Base-by-base conservation (phyloP, 306 rosid species). In the Gastrolobium villosum region DNA sequence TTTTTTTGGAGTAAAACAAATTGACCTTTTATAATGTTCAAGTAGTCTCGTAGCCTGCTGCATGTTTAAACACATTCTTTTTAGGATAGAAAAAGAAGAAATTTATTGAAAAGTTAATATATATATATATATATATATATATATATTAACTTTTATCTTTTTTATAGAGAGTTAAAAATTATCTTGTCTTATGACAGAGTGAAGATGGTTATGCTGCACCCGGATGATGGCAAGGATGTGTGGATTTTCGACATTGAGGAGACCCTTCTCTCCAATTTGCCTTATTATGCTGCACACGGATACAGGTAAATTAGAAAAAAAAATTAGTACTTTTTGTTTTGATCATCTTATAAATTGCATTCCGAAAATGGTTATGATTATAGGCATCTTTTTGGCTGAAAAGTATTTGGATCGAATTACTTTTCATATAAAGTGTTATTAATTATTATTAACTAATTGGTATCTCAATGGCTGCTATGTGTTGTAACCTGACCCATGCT, bases 221-320 rank as follows among this genome's bases (percentile, higher is more conserved):
- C n/a, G n/a, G 89, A 74, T 7, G 99, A 95, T 85, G 98, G 96
- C 1, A 90, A 74, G 26, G 94, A 92, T 59, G 95, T 75, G 8
- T 95, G 98, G 99, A 36, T 95, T 76, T 95, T 95, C 26, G 99
- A 95, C 72, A 76, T 95, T 43, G 99, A 95, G 30, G 99, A 92
- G 77, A 95, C 99, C 2, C 65, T 92, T 11, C 92, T 92, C 72
- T 95, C 99, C 3, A 91, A 95, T 87, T 86, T 95, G 35, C 99
- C 98, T 2, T 95, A 95, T 80, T 95, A 95, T 70, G 79, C 88
- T 0, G 89, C 79, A 6, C 97, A 87, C 74, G 91, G 90, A 71
- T 92, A 83, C 55, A 98, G 99, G 97, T 94, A 87, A 50, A 77
- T 28, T 56, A 52, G 8, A n/a, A 1, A n/a, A 1, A 4, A 6